Base-by-base conservation (phyloP, 768 basidiomycete genomes). In the Inosperma sp. region DNA sequence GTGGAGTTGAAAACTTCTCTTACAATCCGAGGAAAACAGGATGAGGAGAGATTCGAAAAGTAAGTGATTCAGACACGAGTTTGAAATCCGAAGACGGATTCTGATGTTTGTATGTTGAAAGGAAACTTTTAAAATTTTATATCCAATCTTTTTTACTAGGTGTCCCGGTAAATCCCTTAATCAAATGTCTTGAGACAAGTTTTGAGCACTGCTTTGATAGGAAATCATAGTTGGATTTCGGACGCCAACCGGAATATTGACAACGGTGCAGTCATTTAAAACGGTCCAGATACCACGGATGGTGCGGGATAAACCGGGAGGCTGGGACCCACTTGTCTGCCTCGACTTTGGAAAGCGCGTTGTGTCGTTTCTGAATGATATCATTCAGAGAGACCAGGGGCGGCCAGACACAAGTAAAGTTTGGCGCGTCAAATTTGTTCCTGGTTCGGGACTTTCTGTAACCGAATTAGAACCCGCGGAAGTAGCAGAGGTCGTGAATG, bases 41-140 rank as follows among this genome's bases (percentile, higher is more conserved):
- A 93, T 50, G 82, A 85, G 62, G 65, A 67, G n/a, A 78, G 68
- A 48, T 94, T 94, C 56, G 89, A 93, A 68, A 84, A 83, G 92
- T 91, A 60, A 49, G 77, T 23, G 4, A 56, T 5, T 30, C 25
- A 46, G 7, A 34, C 30, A 21, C 27, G 26, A 36, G 34, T 31
- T 37, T 49, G 16, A 14, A 27, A 37, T 14, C 3, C 26, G 4
- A 12, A 8, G 27, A 30, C n/a, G 19, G 10, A 30, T 42, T 13
- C 21, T 57, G 48, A 34, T 44, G 50, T 22, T 52, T 36, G 6
- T 50, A 31, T 36, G n/a, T 48, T 49, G 16, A 45, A 53, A 92
- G 88, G 65, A 94, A 94, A 63, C 71, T 94, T n/a, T 79, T 94
- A 51, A 93, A 90, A 61, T 91, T 91, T 67, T 93, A 93, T 72